Base-by-base conservation (phyloP, 352 stramenopile genomes). In the Pythium monospermum region DNA sequence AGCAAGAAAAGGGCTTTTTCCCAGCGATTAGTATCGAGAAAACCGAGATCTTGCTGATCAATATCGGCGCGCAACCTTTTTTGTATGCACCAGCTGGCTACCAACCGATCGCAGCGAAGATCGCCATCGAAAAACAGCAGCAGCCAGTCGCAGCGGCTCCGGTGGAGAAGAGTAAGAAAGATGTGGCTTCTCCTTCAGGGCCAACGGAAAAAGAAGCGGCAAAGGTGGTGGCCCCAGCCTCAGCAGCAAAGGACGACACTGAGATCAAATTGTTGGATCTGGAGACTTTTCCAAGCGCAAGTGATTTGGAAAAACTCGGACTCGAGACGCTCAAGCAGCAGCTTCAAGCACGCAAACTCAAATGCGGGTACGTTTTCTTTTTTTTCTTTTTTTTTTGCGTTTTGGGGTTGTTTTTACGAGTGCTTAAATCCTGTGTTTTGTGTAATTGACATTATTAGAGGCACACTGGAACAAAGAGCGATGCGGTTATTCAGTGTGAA, bases 311-410 rank as follows among this genome's bases (percentile, higher is more conserved):
- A 45, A 72, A 66, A 4, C 66, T 98, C 5, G 92, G 94, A 13
- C 70, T 96, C 25, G 93, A 98, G 44, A 59, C 54, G 11, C 66
- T 99, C 13, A 99, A 99, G 70, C 64, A 76, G 15, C 89, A 97
- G 53, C 74, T 99, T 6, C 72, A 84, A 63, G 73, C 73, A 31
- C 82, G 98, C 26, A 84, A 87, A 12, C 76, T 99, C 23, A 99
- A 99, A 69, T 99, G 94, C 81, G 96, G 96, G 83, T 94, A 83
- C 27, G 75, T 71, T 21, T 6, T 3, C 8, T 11, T 10, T 36
- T 35, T 27, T 4, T 26, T 11, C 37, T 61, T 1, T 30, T 6
- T 26, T 11, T 1, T 26, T n/a, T 45, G 6, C 12, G 4, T 27
- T 10, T 31, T 28, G 38, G 35, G 10, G 35, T 11, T 40, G 35